phyloP scores from a whole-genome alignment of 148 eudicot species.

The Camellia granthamiana region DNA sequence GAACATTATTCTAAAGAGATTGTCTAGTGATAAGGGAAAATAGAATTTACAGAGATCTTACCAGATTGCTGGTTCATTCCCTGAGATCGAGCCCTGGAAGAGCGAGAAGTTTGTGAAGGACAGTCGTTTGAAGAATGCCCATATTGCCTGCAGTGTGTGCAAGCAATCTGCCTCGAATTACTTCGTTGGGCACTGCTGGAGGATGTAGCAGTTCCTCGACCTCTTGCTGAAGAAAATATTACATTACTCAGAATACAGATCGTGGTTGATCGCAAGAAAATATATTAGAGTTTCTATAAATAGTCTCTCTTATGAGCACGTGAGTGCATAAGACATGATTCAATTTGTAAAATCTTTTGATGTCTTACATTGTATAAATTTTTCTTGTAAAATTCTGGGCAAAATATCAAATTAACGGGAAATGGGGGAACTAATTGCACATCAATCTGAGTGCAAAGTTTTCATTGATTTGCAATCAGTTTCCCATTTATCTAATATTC shows the following conservation, averaged over 20 bases:
- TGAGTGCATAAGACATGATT: too few relatives aligned
- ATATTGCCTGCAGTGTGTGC: conserved; percentile 55
- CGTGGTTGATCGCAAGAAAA: background rate
- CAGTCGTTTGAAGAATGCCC: conserved; percentile 64
- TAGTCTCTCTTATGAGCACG: background rate
- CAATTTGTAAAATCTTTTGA: too few relatives aligned
- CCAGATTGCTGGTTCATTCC: conserved; percentile 46
- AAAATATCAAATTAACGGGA: too few relatives aligned
- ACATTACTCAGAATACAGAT: background rate
- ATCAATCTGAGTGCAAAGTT: too few relatives aligned
- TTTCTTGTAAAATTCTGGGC: too few relatives aligned
- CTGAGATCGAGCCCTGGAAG: conserved; percentile 48
- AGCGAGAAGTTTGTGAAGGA: conserved; percentile 53
- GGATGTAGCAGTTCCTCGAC: conserved; percentile 46
- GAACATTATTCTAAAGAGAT: background rate
- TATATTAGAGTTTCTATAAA: background rate
- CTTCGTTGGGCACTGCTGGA: conserved; percentile 40
- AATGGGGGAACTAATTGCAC: too few relatives aligned
- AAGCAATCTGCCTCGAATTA: conserved; percentile 43
- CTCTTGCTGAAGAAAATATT: conserved; percentile 41
- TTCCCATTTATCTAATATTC: too few relatives aligned
- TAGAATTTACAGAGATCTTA: conserved; percentile 9
- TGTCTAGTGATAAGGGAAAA: background rate
- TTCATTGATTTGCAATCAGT: too few relatives aligned
- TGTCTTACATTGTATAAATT: too few relatives aligned